Conservation (phyloP, 176 grass and related monocot species). For the Urochloa ruziziensis region DNA sequence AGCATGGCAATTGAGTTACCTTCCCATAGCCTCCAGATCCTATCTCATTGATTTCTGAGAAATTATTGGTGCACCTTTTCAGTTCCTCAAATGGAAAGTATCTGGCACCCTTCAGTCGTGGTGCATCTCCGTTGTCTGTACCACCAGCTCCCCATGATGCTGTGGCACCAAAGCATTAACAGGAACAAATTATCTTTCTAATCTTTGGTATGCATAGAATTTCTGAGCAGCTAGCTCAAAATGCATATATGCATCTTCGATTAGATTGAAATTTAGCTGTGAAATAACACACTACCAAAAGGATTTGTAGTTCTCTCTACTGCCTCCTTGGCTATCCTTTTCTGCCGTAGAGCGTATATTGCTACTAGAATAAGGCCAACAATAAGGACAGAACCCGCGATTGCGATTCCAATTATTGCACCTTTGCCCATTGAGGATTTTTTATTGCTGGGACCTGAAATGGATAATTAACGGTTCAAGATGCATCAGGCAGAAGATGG, state of each 20-base stretch:
- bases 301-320: conserved; percentile 45
- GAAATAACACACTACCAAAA: conserved; percentile 42
- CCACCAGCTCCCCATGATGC: conserved; percentile 58
- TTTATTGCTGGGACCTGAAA: conserved; percentile 28
- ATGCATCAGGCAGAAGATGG: background rate
- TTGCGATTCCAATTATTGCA: conserved; percentile 43
- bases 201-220: background rate
- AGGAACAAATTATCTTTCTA: conserved; percentile 10
- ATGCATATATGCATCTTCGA: background rate
- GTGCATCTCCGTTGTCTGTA: conserved; percentile 43
- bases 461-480: background rate
- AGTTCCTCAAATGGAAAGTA: conserved; percentile 64
- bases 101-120: conserved; percentile 64
- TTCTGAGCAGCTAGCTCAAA: background rate
- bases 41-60: conserved; percentile 56
- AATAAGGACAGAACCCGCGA: conserved; percentile 25
- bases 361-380: conserved; percentile 28
- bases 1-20: conserved; percentile 33
- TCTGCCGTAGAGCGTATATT: conserved; percentile 47
- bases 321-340: conserved; percentile 48
- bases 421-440: conserved; percentile 27
- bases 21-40: conserved; percentile 80
- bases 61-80: conserved; percentile 67
- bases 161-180: conserved; percentile 32
- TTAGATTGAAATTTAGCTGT: background rate